Base-by-base conservation (phyloP, 257 asterid genomes). In the Echites panduratus region DNA sequence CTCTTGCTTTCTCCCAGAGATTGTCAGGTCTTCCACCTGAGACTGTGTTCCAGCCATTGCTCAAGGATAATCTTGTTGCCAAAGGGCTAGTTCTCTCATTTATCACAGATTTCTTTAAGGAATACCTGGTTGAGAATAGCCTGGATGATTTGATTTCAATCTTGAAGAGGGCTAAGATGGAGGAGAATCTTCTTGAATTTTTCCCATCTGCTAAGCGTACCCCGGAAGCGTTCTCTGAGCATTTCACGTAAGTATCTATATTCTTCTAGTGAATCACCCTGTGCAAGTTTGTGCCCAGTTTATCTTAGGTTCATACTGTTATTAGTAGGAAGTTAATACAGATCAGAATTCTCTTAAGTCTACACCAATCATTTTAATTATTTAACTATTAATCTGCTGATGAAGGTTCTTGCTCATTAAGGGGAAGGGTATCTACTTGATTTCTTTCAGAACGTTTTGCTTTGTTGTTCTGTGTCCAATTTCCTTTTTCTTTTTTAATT, bases 1-100 rank as follows among this genome's bases (percentile, higher is more conserved):
- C 99, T 47, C 99, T 95, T 82, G 98, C 99, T 56, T 95, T 95
- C 78, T 91, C 99, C 48, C 99, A 95, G 93, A 95, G 92, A 80
- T 76, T 95, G 79, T 95, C 99, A 53, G 98, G 99, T 70, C 98
- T 95, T 41, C 98, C 96, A 38, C 99, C 99, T 0, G 99, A 95
- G 89, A 87, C 95, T 68, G 99, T 95, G 49, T 84, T 95, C 83
- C 99, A 95, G 72, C 99, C 99, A 75, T 80, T 95, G 77, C 98
- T 90, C 83, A 95, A 95, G 81, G 99, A 95, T 78, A 95, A 95
- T 84, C 99, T 95, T 79, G 90, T 95, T 45, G 96, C 84, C 81
- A 95, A 95, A 82, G 99, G 99, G 90, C 84, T 95, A 82, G 98
- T 95, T 74, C 96, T 95, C 75, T 76, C 96, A 44, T 95, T 95